Base-by-base conservation (phyloP, 139 green algal species). In the Pleodorina starrii region DNA sequence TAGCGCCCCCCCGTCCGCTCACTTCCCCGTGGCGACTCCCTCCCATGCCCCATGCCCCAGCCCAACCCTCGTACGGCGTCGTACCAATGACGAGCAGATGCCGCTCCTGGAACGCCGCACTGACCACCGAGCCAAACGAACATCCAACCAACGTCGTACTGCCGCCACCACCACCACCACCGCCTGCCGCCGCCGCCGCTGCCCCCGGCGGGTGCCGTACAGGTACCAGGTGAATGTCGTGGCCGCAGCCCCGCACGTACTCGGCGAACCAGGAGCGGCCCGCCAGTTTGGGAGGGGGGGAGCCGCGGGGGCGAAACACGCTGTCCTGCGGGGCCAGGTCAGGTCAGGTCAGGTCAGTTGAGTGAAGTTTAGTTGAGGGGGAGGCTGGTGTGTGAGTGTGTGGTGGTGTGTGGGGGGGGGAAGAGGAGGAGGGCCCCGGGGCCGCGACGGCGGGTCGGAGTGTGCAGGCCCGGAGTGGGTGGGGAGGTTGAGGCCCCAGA, bases 211-310 rank as follows among this genome's bases (percentile, higher is more conserved):
- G n/a, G 17, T 11, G 1, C 44, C 74, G 44, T 6, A 66, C 27
- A 23, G 74, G 6, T 25, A 92, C 72, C 38, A 69, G n/a, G 73
- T 89, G 88, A 19, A 97, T 42, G 59, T 93, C 87, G 77, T 90
- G 90, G 17, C 87, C 91, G 89, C 94, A 97, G 78, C 96, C 96
- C 57, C 96, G 94, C n/a, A 95, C 90, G 90, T 98, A 98, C 69
- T 92, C 79, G 1, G 95, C 91, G 91, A 97, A 94, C 96, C 96
- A 98, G 50, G 90, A 38, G 1, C 95, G 87, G 25, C 93, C 95
- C 2, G 93, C 94, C 43, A 97, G 79, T 51, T 63, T 36, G 17
- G 87, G 87, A 1, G 87, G 27, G 36, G 44, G 60, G 44, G 46
- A 42, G 35, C 66, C 87, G 40, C 29, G 42, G 11, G 27, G 32